Conservation (phyloP, 176 grass and related monocot species). For the Secale cereale region DNA sequence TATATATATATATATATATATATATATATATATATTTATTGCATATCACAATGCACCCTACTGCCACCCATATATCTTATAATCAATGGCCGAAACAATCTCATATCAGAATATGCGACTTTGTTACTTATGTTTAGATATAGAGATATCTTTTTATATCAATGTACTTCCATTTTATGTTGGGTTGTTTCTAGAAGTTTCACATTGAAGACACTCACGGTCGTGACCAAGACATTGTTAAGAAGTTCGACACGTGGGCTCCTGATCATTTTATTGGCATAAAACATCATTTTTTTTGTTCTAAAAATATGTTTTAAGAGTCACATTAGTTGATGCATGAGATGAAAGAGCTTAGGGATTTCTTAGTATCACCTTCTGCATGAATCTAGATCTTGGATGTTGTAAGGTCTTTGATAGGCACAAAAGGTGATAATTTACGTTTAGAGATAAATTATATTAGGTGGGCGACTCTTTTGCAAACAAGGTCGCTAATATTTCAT, state of each 20-base stretch:
- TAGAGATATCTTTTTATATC: not conserved
- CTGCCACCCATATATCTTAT: not conserved
- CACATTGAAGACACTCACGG: not conserved
- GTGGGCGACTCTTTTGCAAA: no score
- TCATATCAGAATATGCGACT: not conserved
- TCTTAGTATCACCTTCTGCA: no score
- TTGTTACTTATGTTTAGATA: not conserved
- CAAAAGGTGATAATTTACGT: no score
- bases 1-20: not conserved
- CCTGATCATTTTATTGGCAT: not conserved
- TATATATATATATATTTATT: not conserved
- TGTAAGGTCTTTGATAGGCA: no score
- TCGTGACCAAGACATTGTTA: not conserved
- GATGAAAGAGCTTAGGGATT: no score
- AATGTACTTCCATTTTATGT: not conserved
- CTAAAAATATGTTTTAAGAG: not conserved
- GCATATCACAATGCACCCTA: not conserved
- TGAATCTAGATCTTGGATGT: no score
- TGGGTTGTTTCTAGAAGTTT: not conserved
- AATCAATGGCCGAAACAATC: not conserved
- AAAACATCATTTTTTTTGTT: not conserved
- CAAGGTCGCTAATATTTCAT: no score
- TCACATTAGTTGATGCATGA: not conserved
- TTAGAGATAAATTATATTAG: no score
- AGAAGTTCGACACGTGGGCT: not conserved